Percentiles rank a stretch among this genome's conserved stretches.
phyloP scores from a whole-genome alignment of 176 grass and related monocot species.

The Zizania latifolia region DNA sequence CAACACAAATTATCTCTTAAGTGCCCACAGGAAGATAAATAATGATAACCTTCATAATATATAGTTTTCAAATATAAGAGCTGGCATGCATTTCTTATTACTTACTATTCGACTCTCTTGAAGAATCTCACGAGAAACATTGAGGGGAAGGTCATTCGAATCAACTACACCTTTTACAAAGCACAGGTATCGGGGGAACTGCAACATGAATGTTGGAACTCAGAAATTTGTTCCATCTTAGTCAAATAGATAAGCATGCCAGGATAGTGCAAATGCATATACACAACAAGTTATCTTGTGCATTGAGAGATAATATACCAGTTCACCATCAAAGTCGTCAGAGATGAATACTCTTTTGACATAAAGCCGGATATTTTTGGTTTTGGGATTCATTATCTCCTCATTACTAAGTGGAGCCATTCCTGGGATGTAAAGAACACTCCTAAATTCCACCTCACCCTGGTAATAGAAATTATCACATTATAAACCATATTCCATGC shows the following conservation, averaged over 20 bases:
- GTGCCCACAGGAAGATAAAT: background rate
- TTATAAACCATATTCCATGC: background rate
- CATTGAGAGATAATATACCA: conserved; percentile 28
- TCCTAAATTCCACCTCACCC: conserved; percentile 87
- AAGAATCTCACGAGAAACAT: conserved; percentile 83
- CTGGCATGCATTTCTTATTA: background rate
- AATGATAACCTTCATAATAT: background rate
- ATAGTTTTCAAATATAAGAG: background rate
- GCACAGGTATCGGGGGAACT: conserved; percentile 82
- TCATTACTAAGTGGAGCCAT: conserved; percentile 80
- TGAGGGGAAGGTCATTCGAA: conserved; percentile 80
- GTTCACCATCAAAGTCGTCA: conserved; percentile 79
- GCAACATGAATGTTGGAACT: conserved; percentile 19
- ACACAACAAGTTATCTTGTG: background rate
- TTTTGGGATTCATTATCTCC: conserved; percentile 79
- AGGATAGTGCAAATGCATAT: background rate
- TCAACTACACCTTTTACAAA: conserved; percentile 89
- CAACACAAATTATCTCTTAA: conserved; percentile 7
- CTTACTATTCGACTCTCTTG: conserved; percentile 93
- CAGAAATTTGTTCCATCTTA: background rate
- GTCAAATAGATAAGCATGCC: background rate
- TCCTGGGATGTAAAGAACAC: conserved; percentile 73
- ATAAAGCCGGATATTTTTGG: conserved; percentile 74
- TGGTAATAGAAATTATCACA: conserved; percentile 26
- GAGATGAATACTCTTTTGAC: conserved; percentile 86